phyloP scores from a whole-genome alignment of 2,329 filamentous ascomycete species.

The Helminthosporium solani region DNA sequence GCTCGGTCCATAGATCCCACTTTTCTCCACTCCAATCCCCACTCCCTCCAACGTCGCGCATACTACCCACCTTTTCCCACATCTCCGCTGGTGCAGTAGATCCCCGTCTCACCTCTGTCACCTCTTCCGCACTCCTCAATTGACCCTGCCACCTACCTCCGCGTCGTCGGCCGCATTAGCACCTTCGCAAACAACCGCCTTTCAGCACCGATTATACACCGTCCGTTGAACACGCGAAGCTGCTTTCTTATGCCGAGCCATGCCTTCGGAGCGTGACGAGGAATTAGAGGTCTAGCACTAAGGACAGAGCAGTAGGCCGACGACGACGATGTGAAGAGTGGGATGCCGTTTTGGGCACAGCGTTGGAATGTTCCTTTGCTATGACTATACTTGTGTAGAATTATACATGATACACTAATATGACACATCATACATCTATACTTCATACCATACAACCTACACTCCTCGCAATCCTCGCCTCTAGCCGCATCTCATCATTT shows the following conservation, averaged over 20 bases:
- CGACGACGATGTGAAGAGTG: neutral
- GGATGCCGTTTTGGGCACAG: neutral
- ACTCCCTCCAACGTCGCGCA: neutral
- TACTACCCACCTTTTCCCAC: neutral
- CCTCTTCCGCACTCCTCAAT: neutral
- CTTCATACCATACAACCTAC: conserved; percentile 5
- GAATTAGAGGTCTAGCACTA: neutral
- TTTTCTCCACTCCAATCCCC: neutral
- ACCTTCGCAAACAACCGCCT: neutral
- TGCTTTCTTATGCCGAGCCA: neutral
- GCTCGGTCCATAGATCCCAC: too few relatives aligned
- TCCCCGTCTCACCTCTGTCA: neutral
- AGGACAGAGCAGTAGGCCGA: neutral
- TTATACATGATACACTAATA: neutral
- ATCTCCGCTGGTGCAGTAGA: neutral
- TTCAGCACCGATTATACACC: conserved; percentile 7
- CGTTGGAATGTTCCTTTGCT: neutral
- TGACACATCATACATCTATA: conserved; percentile 1
- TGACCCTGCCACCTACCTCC: conserved; percentile 8
- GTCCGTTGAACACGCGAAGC: neutral
- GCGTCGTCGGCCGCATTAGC: conserved; percentile 10
- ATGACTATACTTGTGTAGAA: neutral
- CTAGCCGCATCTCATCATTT: neutral
- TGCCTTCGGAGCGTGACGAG: neutral
- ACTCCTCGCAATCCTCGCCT: neutral